A percentile compares a stretch with the other conserved stretches of the same genome.
These are phyloP conservation scores for Monilinia vaccinii-corymbosi DNA, from an alignment of 2,329 filamentous ascomycete genomes.

Conservation along the genomic window DNA sequence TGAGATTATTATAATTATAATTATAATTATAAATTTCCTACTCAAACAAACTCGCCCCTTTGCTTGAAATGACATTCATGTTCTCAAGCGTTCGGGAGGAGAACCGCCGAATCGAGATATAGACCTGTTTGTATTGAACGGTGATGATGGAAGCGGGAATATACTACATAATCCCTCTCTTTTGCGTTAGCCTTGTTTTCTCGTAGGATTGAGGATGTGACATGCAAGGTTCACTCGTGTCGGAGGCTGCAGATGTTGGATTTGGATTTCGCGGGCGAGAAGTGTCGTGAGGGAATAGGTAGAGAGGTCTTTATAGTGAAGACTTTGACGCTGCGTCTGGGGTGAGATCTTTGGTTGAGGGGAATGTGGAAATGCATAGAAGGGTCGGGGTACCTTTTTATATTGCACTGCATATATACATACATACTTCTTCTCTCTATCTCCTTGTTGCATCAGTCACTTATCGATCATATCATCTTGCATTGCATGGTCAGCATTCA, in stretches of 20 bases:
- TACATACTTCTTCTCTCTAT: background rate
- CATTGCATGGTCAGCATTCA: background rate
- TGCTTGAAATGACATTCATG: too few relatives aligned
- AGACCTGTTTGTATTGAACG: too few relatives aligned
- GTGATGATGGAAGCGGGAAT: too few relatives aligned
- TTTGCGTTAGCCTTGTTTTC: too few relatives aligned
- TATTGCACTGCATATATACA: background rate
- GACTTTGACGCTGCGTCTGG: background rate
- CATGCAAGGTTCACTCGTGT: background rate
- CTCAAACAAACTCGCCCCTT: too few relatives aligned
- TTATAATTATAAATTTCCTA: too few relatives aligned
- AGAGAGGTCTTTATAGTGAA: background rate
- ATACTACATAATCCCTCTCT: too few relatives aligned
- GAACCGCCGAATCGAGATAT: too few relatives aligned
- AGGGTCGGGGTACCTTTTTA: background rate
- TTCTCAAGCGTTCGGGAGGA: too few relatives aligned
- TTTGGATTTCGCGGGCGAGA: background rate
- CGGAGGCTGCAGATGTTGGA: background rate
- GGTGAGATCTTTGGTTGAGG: background rate
- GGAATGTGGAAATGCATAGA: background rate
- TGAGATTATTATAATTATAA: too few relatives aligned
- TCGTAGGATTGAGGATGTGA: background rate
- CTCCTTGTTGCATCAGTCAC: too few relatives aligned
- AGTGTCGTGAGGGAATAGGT: background rate
- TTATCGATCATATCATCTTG: background rate